A percentile compares a stretch with the other conserved stretches of the same genome.
Conservation (phyloP, 495 filamentous ascomycete genomes). For the Trichoderma reesei region DNA sequence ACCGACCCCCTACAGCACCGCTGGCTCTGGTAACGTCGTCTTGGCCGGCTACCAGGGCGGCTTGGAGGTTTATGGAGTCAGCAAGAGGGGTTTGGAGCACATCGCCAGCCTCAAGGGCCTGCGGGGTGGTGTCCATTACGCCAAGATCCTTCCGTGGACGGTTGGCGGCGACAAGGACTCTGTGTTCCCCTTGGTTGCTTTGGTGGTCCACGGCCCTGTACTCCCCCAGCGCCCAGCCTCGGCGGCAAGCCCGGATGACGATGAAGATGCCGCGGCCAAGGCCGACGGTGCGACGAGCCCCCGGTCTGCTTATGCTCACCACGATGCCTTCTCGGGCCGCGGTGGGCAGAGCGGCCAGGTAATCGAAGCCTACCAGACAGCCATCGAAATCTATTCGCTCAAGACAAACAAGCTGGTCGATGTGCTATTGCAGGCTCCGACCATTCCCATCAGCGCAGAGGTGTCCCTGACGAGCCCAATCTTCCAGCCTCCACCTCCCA, state of each 20-base stretch:
- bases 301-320: constrained; percentile 22
- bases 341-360: constrained; percentile 15
- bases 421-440: constrained; percentile 53
- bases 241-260: constrained; percentile 22
- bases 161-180: constrained; percentile 17
- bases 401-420: constrained; percentile 55
- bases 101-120: constrained; percentile 62
- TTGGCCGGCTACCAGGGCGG: constrained; percentile 67
- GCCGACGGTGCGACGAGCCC: constrained; percentile 27
- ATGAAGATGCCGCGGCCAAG: constrained; percentile 30
- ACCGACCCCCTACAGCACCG: constrained; percentile 34
- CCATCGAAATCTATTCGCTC: constrained; percentile 76
- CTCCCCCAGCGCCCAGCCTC: constrained; percentile 26
- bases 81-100: constrained; percentile 53
- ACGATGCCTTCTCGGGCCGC: constrained; percentile 19
- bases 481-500: constrained; percentile 51
- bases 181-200: constrained; percentile 55
- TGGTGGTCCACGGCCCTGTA: constrained; percentile 66
- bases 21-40: constrained; percentile 55
- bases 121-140: constrained; percentile 68
- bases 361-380: constrained; percentile 62
- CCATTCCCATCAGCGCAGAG: constrained; percentile 35
- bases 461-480: constrained; percentile 36
- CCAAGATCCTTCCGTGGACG: constrained; percentile 64
- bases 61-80: constrained; percentile 60